Conservation (phyloP, 257 asterid species). For the Solanum corneliomulleri region DNA sequence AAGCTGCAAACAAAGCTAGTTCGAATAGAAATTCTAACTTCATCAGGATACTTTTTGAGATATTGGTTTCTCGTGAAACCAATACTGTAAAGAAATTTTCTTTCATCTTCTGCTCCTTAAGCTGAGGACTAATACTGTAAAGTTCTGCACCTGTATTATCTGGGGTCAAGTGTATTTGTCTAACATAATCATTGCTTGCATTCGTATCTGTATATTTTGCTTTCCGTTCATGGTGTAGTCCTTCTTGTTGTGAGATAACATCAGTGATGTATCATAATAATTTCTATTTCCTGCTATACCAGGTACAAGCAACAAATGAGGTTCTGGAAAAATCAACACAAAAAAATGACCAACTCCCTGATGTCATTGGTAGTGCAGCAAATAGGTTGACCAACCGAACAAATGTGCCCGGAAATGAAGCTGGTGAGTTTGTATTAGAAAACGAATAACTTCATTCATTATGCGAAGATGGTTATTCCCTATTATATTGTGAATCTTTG, state of each 20-base stretch:
- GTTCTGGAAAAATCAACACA: conserved; percentile 17
- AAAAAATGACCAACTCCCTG: conserved; percentile 20
- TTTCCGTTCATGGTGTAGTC: background rate
- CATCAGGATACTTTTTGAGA: background rate
- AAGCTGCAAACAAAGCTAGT: background rate
- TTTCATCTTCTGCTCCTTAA: background rate
- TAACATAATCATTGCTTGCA: background rate
- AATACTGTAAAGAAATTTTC: no score
- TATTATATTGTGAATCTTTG: background rate
- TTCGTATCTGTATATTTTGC: background rate
- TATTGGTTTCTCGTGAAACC: background rate
- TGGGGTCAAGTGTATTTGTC: background rate
- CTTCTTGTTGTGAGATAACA: background rate
- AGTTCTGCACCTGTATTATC: background rate
- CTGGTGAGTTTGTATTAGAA: conserved; percentile 11
- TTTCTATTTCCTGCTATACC: conserved; percentile 2
- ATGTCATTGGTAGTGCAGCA: conserved; percentile 7
- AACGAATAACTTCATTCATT: background rate
- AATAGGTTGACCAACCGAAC: conserved; percentile 11
- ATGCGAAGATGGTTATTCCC: background rate
- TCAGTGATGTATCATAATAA: background rate
- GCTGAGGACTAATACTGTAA: background rate
- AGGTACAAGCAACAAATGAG: conserved; percentile 32
- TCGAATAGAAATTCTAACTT: background rate
- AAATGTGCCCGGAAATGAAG: conserved; percentile 28